These are phyloP conservation scores for Eucalyptus tenuipes DNA, from an alignment of 345 rosid species.

Conservation along the genomic window DNA sequence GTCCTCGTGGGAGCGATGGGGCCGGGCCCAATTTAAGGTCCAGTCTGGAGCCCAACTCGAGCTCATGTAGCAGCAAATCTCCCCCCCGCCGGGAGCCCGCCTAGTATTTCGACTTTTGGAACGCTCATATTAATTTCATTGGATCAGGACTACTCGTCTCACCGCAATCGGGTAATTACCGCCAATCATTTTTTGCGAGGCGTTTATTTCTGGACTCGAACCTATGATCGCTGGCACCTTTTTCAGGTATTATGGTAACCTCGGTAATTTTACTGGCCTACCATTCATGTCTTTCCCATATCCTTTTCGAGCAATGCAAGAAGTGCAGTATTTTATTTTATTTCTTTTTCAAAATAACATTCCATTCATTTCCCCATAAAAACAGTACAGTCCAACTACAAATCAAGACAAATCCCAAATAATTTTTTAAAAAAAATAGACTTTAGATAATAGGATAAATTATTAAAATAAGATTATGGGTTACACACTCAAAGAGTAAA, in stretches of 20 bases:
- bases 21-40: background rate
- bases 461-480: background rate
- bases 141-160: background rate
- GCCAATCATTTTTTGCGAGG: no score
- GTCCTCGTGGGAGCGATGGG: background rate
- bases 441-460: background rate
- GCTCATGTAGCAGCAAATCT: background rate
- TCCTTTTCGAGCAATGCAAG: background rate
- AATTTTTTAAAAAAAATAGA: no score
- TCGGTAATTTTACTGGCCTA: background rate
- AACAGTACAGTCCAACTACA: background rate
- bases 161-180: background rate
- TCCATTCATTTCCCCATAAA: background rate
- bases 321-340: no score
- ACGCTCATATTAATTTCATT: background rate
- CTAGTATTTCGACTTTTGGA: background rate
- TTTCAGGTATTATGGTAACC: background rate
- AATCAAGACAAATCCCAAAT: background rate
- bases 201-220: no score
- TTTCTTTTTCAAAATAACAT: no score
- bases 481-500: background rate
- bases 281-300: background rate
- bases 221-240: no score
- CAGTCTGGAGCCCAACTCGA: background rate
- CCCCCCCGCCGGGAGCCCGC: background rate